A percentile compares a stretch with the other conserved stretches of the same genome.
Conservation (phyloP, 352 stramenopile genomes). For the Globisporangium polare region DNA sequence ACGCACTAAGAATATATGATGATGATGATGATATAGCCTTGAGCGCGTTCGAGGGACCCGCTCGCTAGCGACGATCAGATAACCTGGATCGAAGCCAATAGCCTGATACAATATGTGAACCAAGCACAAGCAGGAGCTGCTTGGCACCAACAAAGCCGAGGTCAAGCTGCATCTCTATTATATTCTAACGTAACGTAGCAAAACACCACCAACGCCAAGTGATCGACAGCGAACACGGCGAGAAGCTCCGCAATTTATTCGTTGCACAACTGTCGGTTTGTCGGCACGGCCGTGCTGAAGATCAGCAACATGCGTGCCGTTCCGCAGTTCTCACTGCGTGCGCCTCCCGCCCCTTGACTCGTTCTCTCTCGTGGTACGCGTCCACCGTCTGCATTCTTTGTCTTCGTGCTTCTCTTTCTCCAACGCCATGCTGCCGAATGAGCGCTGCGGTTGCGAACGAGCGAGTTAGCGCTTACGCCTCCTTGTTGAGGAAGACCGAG, state of each 20-base stretch:
- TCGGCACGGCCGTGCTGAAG: too few relatives aligned
- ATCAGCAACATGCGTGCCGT: too few relatives aligned
- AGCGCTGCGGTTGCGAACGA: neutral
- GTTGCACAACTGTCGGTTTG: too few relatives aligned
- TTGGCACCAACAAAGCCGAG: neutral
- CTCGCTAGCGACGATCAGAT: too few relatives aligned
- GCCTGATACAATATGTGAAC: too few relatives aligned
- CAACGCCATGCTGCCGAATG: neutral
- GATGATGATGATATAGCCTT: neutral
- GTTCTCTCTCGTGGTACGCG: too few relatives aligned
- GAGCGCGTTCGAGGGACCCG: too few relatives aligned
- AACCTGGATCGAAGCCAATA: too few relatives aligned
- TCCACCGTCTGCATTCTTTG: neutral
- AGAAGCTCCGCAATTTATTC: too few relatives aligned
- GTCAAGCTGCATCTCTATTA: neutral
- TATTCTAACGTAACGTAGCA: neutral
- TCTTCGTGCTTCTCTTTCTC: neutral
- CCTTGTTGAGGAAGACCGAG: slow-evolving; percentile 66
- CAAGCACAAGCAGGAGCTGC: too few relatives aligned
- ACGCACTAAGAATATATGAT: slow-evolving; percentile 13
- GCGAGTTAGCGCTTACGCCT: slow-evolving; percentile 44
- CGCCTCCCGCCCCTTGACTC: too few relatives aligned
- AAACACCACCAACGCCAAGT: neutral
- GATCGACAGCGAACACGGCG: neutral
- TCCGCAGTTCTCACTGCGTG: too few relatives aligned